A percentile compares a stretch with the other conserved stretches of the same genome.
These are phyloP conservation scores for Rhodotorula sp. DNA, from an alignment of 1,284 basidiomycete species.

Conservation along the genomic window DNA sequence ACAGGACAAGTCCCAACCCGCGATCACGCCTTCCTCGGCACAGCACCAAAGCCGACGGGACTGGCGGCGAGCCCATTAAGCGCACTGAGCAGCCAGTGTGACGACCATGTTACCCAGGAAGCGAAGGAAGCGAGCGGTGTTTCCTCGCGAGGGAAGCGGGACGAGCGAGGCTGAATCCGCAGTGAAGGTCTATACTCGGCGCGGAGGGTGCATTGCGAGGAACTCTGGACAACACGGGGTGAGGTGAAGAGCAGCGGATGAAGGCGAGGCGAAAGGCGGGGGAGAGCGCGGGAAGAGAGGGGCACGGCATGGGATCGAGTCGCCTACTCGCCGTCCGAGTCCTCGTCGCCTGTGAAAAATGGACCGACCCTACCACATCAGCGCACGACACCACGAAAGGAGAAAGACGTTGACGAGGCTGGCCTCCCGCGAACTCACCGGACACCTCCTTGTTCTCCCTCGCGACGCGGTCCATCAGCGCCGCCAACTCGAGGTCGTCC, in stretches of 20 bases:
- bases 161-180: no score
- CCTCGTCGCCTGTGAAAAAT: constrained; percentile 26
- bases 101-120: no score
- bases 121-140: no score
- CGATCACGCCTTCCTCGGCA: no score
- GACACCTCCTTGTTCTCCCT: constrained; percentile 91
- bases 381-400: no score
- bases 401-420: neutral
- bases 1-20: no score
- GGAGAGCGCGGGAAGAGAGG: neutral
- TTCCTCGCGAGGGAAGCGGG: no score
- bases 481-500: constrained; percentile 90
- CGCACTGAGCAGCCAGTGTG: no score
- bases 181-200: neutral
- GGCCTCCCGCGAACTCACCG: constrained; percentile 53
- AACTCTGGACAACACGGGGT: neutral
- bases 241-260: neutral
- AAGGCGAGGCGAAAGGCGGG: neutral
- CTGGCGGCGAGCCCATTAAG: no score
- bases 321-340: constrained; percentile 37
- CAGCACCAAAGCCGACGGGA: no score
- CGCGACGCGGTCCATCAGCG: constrained; percentile 88
- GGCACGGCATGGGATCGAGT: neutral
- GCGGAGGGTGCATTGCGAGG: neutral
- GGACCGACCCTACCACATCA: no score